These are phyloP conservation scores for Tricholoma matsutake DNA, from an alignment of 768 basidiomycete species.

Conservation along the genomic window DNA sequence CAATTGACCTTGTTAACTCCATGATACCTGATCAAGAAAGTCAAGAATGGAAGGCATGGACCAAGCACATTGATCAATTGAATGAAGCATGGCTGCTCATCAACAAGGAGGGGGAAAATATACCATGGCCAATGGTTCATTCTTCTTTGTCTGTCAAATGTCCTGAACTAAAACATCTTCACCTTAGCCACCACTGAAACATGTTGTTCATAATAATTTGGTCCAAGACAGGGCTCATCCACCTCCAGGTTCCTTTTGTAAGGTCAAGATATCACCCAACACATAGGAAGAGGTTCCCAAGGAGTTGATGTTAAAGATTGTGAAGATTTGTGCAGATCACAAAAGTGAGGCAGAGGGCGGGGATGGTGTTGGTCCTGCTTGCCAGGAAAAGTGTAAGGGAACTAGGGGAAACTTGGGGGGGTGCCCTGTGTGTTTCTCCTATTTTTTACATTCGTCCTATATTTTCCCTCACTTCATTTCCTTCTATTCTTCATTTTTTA, in stretches of 20 bases:
- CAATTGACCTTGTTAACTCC: constrained; percentile 2
- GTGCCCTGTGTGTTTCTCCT: no score
- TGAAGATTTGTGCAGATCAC: constrained; percentile 2
- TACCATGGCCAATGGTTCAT: constrained; percentile 12
- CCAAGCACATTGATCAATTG: constrained; percentile 16
- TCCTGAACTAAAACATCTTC: background rate
- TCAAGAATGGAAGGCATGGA: constrained; percentile 14
- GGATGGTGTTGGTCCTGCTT: constrained; percentile 8
- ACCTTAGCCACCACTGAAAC: background rate
- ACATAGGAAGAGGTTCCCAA: background rate
- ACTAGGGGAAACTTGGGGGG: no score
- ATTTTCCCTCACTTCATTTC: no score
- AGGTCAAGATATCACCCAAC: constrained; percentile 1
- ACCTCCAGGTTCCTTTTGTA: background rate
- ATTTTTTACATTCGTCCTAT: no score
- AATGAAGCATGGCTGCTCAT: constrained; percentile 11
- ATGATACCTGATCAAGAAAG: constrained; percentile 7
- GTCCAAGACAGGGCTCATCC: background rate
- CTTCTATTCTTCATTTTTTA: no score
- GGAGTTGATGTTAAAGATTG: background rate
- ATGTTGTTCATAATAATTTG: background rate
- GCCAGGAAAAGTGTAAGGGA: background rate
- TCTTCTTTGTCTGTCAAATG: background rate
- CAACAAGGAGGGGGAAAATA: constrained; percentile 7
- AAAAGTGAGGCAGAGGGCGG: constrained; percentile 7